A percentile compares a stretch with the other conserved stretches of the same genome.
Evolutionary conservation across 2,329 filamentous ascomycete species (phyloP).

Genomic region (Colletotrichum navitas): DNA sequence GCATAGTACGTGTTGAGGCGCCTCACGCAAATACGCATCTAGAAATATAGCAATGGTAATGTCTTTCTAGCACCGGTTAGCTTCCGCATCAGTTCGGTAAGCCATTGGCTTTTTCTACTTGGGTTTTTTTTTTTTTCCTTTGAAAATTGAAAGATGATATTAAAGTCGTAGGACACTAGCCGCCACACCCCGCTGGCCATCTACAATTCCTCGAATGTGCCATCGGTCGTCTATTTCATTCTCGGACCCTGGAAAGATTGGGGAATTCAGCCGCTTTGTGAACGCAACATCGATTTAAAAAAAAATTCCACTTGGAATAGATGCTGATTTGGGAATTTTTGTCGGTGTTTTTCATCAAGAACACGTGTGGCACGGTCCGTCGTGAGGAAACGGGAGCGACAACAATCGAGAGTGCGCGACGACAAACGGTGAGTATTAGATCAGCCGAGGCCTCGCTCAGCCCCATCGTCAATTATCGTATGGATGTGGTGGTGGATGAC

Average conservation of each 20-base stretch:
- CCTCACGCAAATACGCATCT: not conserved
- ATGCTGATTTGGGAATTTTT: not conserved
- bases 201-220: not conserved
- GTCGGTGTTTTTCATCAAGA: not conserved
- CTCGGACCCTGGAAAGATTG: not conserved
- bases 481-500: not conserved
- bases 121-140: not conserved
- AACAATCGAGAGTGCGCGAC: not conserved
- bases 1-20: not conserved
- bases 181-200: not conserved
- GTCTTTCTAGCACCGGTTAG: not conserved
- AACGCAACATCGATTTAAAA: not conserved
- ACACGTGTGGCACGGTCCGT: not conserved
- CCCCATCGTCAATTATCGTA: not conserved
- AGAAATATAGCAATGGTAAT: not conserved
- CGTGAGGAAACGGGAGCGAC: not conserved
- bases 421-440: not conserved
- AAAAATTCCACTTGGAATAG: not conserved
- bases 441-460: not conserved
- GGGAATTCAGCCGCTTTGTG: not conserved
- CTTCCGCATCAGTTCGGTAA: conserved; percentile 1
- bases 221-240: not conserved
- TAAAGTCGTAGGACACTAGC: too few species aligned
- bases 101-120: not conserved
- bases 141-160: too few species aligned